phyloP scores from a whole-genome alignment of 1,139 yeast species.

The Hansenula sp. region DNA sequence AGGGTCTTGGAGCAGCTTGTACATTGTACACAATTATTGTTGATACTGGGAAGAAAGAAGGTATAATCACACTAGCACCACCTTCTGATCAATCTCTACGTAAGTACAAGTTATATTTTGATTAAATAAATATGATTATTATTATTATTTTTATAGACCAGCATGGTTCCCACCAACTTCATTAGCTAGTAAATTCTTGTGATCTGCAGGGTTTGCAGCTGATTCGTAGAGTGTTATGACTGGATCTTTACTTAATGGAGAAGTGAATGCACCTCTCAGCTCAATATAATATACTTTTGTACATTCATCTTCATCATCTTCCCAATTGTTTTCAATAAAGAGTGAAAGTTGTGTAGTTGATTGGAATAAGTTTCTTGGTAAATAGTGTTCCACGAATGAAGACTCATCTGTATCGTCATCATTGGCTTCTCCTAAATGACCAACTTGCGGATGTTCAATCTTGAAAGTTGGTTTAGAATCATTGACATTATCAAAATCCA shows the following conservation, averaged over 20 bases:
- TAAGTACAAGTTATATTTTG: slow-evolving; percentile 11
- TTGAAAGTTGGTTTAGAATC: slow-evolving; percentile 47
- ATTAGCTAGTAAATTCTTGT: slow-evolving; percentile 42
- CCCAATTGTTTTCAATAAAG: slow-evolving; percentile 60
- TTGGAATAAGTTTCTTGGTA: slow-evolving; percentile 72
- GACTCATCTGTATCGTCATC: slow-evolving; percentile 34
- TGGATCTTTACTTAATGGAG: slow-evolving; percentile 57
- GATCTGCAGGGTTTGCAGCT: slow-evolving; percentile 92
- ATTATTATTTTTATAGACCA: background rate
- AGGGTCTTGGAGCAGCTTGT: slow-evolving; percentile 10
- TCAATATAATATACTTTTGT: slow-evolving; percentile 68
- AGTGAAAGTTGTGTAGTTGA: slow-evolving; percentile 66
- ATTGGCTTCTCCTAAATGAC: slow-evolving; percentile 34
- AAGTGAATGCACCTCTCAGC: slow-evolving; percentile 71
- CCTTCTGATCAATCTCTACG: slow-evolving; percentile 10
- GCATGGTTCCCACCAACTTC: slow-evolving; percentile 17
- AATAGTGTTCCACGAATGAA: slow-evolving; percentile 76
- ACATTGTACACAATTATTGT: slow-evolving; percentile 19
- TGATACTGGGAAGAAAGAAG: slow-evolving; percentile 9
- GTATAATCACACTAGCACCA: slow-evolving; percentile 12
- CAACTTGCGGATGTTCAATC: slow-evolving; percentile 62
- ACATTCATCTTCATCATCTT: slow-evolving; percentile 53
- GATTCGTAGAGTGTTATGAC: slow-evolving; percentile 77
- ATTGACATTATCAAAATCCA: slow-evolving; percentile 67
- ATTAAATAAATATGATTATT: slow-evolving; percentile 1